phyloP scores from a whole-genome alignment of 495 filamentous ascomycete species.

The Hamigera avellanea region DNA sequence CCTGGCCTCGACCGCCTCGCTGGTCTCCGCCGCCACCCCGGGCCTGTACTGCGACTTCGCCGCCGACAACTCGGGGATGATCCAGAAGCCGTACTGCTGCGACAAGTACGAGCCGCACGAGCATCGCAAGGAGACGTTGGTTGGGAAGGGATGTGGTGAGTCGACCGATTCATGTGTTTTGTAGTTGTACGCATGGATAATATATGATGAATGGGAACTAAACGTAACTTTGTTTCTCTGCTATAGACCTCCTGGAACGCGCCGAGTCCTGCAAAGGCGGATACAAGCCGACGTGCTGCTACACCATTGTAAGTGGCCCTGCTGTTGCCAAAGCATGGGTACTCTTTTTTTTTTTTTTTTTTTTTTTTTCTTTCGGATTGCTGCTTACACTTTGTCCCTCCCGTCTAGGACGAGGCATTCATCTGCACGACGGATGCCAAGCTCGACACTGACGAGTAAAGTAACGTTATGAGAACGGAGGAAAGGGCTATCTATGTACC shows the following conservation, averaged over 20 bases:
- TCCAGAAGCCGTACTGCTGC: constrained; percentile 30
- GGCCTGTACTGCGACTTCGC: constrained; percentile 25
- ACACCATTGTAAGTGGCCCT: constrained; percentile 4
- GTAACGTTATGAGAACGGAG: too few relatives aligned
- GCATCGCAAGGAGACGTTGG: constrained; percentile 14
- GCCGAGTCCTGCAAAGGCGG: background rate
- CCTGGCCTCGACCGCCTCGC: constrained; percentile 10
- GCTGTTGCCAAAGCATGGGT: too few relatives aligned
- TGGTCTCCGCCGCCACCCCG: constrained; percentile 15
- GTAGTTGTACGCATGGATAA: too few relatives aligned
- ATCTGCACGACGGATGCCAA: constrained; percentile 20
- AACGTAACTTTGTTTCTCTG: background rate
- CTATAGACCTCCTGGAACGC: constrained; percentile 2
- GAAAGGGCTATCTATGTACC: too few relatives aligned
- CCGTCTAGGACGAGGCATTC: background rate
- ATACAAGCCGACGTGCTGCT: constrained; percentile 3
- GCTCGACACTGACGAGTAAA: constrained; percentile 5
- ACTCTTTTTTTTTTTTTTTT: constrained; percentile 2
- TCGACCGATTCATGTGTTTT: background rate
- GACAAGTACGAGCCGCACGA: constrained; percentile 14
- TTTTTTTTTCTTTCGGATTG: background rate
- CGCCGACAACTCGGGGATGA: constrained; percentile 20
- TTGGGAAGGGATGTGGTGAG: constrained; percentile 16
- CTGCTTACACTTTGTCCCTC: background rate
- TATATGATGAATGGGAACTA: background rate